Evolutionary conservation across 2,329 filamentous ascomycete genomes (phyloP).

Genomic region (Helotiales sp.): DNA sequence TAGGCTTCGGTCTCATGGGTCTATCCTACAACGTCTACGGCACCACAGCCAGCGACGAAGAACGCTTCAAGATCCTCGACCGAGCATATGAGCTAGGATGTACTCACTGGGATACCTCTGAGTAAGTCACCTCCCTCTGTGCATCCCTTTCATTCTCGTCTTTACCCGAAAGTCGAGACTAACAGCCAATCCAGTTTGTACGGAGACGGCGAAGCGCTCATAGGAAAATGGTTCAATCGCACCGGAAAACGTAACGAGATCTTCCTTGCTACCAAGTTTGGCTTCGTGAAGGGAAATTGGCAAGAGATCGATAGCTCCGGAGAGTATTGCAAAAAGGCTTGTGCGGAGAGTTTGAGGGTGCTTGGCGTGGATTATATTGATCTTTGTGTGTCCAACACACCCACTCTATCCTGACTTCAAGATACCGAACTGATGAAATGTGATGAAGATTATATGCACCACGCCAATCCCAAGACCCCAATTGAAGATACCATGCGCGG

Average conservation of each 20-base stretch:
- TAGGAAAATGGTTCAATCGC: constrained; percentile 50
- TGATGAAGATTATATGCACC: constrained; percentile 38
- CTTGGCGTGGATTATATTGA: constrained; percentile 43
- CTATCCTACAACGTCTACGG: constrained; percentile 23
- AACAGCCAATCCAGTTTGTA: constrained; percentile 11
- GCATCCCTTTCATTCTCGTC: neutral
- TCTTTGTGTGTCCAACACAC: constrained; percentile 22
- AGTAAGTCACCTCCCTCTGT: constrained; percentile 12
- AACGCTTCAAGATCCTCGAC: constrained; percentile 40
- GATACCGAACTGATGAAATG: no score
- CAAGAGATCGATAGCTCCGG: constrained; percentile 36
- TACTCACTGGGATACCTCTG: constrained; percentile 32
- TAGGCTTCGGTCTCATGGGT: constrained; percentile 36
- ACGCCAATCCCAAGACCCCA: constrained; percentile 37
- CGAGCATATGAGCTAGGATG: constrained; percentile 38
- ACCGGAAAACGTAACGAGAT: constrained; percentile 44
- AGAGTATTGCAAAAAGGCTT: constrained; percentile 42
- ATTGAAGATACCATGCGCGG: constrained; percentile 44
- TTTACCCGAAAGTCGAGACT: no score
- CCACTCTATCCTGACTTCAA: neutral
- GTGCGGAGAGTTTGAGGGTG: constrained; percentile 39
- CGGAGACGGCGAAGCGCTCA: constrained; percentile 44
- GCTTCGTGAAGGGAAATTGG: constrained; percentile 26
- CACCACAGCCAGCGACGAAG: constrained; percentile 30
- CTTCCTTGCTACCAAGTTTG: constrained; percentile 53